These are phyloP conservation scores for Tetracladium setigerum DNA, from an alignment of 495 filamentous ascomycete species.

Conservation along the genomic window DNA sequence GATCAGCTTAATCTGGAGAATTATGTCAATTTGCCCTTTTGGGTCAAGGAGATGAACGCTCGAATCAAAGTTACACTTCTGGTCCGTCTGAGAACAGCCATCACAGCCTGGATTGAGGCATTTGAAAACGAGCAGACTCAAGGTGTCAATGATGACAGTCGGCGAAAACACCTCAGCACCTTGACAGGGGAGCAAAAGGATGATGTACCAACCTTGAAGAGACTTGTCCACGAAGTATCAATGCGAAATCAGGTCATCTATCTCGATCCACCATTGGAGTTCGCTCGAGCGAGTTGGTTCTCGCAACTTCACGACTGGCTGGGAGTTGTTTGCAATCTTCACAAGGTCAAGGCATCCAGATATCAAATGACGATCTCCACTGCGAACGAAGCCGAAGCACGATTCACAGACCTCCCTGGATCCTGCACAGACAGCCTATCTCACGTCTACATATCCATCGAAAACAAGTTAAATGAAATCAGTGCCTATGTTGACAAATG, in stretches of 20 bases:
- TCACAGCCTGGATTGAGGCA: slow-evolving; percentile 73
- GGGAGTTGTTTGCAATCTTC: slow-evolving; percentile 82
- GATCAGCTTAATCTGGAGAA: slow-evolving; percentile 94
- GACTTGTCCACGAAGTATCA: slow-evolving; percentile 79
- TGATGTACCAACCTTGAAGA: slow-evolving; percentile 47
- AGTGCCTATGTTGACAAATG: slow-evolving; percentile 87
- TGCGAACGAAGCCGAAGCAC: slow-evolving; percentile 55
- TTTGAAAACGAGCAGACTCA: slow-evolving; percentile 58
- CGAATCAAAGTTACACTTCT: slow-evolving; percentile 74
- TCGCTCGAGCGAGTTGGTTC: slow-evolving; percentile 89
- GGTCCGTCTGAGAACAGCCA: slow-evolving; percentile 68
- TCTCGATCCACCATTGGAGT: slow-evolving; percentile 87
- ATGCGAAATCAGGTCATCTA: slow-evolving; percentile 97
- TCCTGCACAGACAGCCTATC: slow-evolving; percentile 70
- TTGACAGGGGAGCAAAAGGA: slow-evolving; percentile 30
- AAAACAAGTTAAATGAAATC: slow-evolving; percentile 68
- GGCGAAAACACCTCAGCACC: slow-evolving; percentile 35
- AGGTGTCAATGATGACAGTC: slow-evolving; percentile 32
- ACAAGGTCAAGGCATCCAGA: slow-evolving; percentile 85
- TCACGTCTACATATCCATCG: slow-evolving; percentile 71
- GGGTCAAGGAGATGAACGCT: slow-evolving; percentile 80
- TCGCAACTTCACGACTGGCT: slow-evolving; percentile 89
- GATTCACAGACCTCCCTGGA: slow-evolving; percentile 81
- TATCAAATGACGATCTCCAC: slow-evolving; percentile 80
- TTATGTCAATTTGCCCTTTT: slow-evolving; percentile 82